Evolutionary conservation across 1,139 yeast genomes (phyloP).

Genomic region (Geotrichum europaeum): DNA sequence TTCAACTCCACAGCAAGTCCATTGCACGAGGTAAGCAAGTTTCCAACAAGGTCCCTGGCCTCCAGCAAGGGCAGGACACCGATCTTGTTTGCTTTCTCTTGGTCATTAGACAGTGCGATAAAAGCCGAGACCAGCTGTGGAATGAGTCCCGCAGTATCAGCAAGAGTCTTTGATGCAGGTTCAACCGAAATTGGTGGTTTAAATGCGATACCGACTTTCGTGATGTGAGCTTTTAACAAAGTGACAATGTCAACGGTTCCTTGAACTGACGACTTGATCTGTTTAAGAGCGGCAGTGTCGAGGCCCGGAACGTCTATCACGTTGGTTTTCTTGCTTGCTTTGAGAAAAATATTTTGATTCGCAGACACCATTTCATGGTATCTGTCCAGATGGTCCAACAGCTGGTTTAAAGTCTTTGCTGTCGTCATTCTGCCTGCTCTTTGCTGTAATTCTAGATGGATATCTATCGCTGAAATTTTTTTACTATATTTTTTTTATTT

Average conservation of each 20-base stretch:
- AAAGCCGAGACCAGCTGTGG: constrained; percentile 21
- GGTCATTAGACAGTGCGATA: constrained; percentile 4
- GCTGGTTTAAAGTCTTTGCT: neutral
- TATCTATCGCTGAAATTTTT: neutral
- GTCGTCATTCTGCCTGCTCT: neutral
- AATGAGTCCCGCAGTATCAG: constrained; percentile 41
- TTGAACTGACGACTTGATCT: constrained; percentile 38
- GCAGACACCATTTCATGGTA: neutral
- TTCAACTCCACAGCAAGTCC: constrained; percentile 10
- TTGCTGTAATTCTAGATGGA: neutral
- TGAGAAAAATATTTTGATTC: constrained; percentile 5
- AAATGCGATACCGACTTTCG: constrained; percentile 72
- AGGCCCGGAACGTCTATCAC: neutral
- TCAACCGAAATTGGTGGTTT: constrained; percentile 50
- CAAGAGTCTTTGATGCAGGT: constrained; percentile 51
- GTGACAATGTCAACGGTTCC: constrained; percentile 51
- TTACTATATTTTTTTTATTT: neutral
- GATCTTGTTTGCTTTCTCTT: constrained; percentile 3
- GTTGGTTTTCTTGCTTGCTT: constrained; percentile 2
- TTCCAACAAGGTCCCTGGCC: constrained; percentile 5
- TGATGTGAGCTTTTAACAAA: constrained; percentile 68
- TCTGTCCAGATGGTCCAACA: constrained; percentile 5
- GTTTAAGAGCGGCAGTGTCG: constrained; percentile 14
- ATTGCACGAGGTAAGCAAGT: constrained; percentile 5
- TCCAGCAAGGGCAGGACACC: constrained; percentile 5